Evolutionary conservation across 2,329 filamentous ascomycete genomes (phyloP).

Genomic region (Xylariaceae sp.): DNA sequence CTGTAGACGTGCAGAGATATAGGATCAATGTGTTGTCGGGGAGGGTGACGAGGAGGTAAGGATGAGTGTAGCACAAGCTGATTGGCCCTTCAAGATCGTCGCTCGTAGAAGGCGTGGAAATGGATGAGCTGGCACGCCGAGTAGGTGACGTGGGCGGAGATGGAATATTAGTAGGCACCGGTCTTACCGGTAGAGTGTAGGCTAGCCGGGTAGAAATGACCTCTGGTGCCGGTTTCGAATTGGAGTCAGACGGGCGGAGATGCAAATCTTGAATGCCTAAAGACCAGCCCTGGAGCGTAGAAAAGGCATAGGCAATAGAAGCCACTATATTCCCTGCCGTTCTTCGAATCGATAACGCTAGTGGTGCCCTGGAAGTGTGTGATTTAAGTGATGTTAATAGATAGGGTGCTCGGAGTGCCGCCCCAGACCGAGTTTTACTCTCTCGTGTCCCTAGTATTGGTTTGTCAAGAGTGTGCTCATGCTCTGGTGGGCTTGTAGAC

Average conservation of each 20-base stretch:
- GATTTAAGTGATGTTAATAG: constrained; percentile 80
- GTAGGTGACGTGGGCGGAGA: constrained; percentile 33
- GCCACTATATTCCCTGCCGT: constrained; percentile 68
- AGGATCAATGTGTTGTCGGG: constrained; percentile 86
- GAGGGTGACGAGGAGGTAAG: constrained; percentile 82
- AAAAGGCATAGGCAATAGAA: constrained; percentile 84
- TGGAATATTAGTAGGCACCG: constrained; percentile 17
- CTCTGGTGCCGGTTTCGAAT: constrained; percentile 31
- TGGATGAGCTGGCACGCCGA: constrained; percentile 10
- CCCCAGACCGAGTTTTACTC: background rate
- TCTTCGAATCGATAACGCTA: constrained; percentile 81
- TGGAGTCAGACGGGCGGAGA: constrained; percentile 47
- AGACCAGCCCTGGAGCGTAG: constrained; percentile 80
- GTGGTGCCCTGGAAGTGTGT: constrained; percentile 74
- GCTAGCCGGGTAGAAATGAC: constrained; percentile 45
- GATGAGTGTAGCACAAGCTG: constrained; percentile 72
- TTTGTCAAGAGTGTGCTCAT: constrained; percentile 1
- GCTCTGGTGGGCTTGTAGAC: constrained; percentile 1
- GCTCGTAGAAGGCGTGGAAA: background rate
- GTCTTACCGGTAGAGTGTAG: constrained; percentile 41
- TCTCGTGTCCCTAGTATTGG: background rate
- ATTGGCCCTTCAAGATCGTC: constrained; percentile 52
- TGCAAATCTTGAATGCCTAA: constrained; percentile 90
- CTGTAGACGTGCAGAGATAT: constrained; percentile 76
- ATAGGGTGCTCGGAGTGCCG: constrained; percentile 45